These are phyloP conservation scores for Psilocybe azurescens DNA, from an alignment of 768 basidiomycete genomes.

Conservation along the genomic window DNA sequence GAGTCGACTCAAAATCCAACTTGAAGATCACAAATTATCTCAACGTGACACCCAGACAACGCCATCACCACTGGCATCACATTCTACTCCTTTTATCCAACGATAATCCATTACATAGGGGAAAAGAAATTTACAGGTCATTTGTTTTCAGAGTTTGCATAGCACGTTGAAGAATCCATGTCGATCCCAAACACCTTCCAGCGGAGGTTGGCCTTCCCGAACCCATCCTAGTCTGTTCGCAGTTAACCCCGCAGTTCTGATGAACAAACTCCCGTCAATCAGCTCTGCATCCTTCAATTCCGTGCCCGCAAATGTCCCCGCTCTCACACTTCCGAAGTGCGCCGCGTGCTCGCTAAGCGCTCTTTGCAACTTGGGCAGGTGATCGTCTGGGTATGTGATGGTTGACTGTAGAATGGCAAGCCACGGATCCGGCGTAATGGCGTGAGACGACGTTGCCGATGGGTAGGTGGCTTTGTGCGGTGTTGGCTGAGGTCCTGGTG, in stretches of 20 bases:
- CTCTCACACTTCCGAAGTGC: constrained; percentile 46
- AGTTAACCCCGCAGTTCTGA: constrained; percentile 56
- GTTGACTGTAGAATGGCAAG: constrained; percentile 54
- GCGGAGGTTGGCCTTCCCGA: constrained; percentile 28
- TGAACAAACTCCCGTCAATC: constrained; percentile 64
- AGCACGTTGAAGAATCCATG: constrained; percentile 26
- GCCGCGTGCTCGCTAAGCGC: constrained; percentile 55
- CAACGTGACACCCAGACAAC: constrained; percentile 2
- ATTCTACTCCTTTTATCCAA: neutral
- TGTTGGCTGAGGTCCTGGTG: constrained; percentile 26
- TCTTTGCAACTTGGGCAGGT: constrained; percentile 53
- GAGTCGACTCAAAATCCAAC: neutral
- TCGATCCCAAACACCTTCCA: constrained; percentile 27
- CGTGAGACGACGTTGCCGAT: constrained; percentile 33
- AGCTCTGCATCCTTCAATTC: constrained; percentile 44
- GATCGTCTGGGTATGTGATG: constrained; percentile 61
- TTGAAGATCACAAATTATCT: constrained; percentile 1
- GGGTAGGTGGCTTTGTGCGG: constrained; percentile 27
- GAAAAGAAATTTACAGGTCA: neutral
- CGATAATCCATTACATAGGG: no score
- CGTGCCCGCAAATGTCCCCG: constrained; percentile 25
- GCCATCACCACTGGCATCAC: neutral
- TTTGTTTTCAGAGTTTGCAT: neutral
- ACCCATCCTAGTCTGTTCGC: constrained; percentile 39
- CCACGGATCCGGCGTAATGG: constrained; percentile 61